Evolutionary conservation across 2,329 filamentous ascomycete genomes (phyloP), one percentile per base, ranked within the genome.

Genomic region (Achaetomium macrosporum): DNA sequence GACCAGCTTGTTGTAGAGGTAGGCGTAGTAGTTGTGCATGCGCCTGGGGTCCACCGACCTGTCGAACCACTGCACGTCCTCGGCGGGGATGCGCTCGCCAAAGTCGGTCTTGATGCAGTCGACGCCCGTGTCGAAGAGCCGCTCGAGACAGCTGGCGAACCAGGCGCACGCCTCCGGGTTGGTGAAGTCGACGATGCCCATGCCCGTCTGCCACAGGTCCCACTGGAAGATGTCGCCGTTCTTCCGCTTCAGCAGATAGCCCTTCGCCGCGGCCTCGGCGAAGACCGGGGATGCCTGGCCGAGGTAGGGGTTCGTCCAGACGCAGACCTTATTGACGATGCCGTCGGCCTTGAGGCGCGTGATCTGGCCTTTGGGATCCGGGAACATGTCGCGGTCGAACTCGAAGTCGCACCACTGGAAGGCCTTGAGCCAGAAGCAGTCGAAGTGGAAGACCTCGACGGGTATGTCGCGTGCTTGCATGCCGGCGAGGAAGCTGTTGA

Each of bases 11-110:
- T 88, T 89, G 72, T 87, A 89, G 3, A 83, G 68, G 63, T 85
- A 84, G n/a, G 85, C 76, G 66, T 88, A 89, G 71, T 81, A 88
- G 68, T 89, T 89, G 70, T 88, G 86, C 85, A 89, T 89, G 61
- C 78, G 79, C 47, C 72, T 72, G 1, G 84, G 77, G 60, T 88
- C 83, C 40, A 74, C 67, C 5, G 71, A 73, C 44, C 71, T 63
- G 60, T 88, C 83, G 63, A 80, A 73, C 77, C 84, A 89, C 58
- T 78, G 73, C 6, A 88, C 79, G 59, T 85, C 81, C 45, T 77
- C 73, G 5, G 77, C 79, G 0, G 85, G 85, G 50, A 89, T 83
- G 25, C 85, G 77, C 70, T 89, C 85, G 50, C 84, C 85, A 66
- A 89, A 89, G 64, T 89, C 85, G 8, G 85, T 88, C 70, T 89